Evolutionary conservation across 345 rosid genomes (phyloP), one percentile per base, ranked within the genome.

Genomic region (Cardamine resedifolia): DNA sequence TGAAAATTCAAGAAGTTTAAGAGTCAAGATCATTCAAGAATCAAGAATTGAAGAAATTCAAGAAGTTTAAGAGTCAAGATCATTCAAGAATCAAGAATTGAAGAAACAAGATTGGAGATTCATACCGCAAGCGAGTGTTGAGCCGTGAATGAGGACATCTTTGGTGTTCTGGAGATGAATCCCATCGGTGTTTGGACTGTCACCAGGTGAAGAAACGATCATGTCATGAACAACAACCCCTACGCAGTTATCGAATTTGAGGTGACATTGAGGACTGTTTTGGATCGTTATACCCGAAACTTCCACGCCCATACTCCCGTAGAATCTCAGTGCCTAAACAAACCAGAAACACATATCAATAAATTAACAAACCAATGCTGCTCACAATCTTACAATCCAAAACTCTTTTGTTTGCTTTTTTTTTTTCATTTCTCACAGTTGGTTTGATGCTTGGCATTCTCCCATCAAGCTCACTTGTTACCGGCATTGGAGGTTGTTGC

Each of bases 141-240:
- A 65, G 80, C 91, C 76, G 60, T 79, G 94, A 70, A 96, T 88
- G 67, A 87, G 81, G 74, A 86, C 98, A 60, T 96, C 89, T 80
- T 67, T 86, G 79, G 95, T 82, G 85, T 96, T 96, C 81, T 92
- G 98, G 11, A 96, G 80, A 80, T 90, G 99, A 76, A 96, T 87
- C 64, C 98, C 99, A 66, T 96, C 98, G 1, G 99, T 96, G 75
- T 96, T 96, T 39, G 98, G 99, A 84, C 98, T 96, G 67, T 96
- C 85, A 4, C 97, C 91, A 4, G 98, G 98, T 16, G 99, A 96
- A 31, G 90, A 83, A 68, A 87, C 21, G 53, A 38, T 64, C 31
- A 90, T 68, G 76, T 87, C 88, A 71, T 96, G 98, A 24, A 96
- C 98, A 63, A 71, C 56, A 7, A 96, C 97, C 15, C 90, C 97